Evolutionary conservation across 345 rosid genomes (phyloP).

Genomic region (Litchi chinensis): DNA sequence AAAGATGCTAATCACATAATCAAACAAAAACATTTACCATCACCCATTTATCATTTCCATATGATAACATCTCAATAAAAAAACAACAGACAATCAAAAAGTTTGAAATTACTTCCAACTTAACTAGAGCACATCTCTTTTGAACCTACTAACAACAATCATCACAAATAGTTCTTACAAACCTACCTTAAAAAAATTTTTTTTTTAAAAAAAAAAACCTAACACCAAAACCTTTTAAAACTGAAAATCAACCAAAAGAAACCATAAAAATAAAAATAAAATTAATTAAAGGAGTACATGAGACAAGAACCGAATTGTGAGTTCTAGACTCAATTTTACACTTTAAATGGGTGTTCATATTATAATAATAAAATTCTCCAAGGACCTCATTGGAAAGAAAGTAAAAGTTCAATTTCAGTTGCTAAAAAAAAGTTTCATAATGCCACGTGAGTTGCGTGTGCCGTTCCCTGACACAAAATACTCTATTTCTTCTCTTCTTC

Average conservation of each 20-base stretch:
- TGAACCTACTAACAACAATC: too few relatives aligned
- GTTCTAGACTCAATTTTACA: background rate
- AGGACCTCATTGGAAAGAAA: background rate
- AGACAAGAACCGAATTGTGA: slow-evolving; percentile 10
- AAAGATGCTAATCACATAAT: background rate
- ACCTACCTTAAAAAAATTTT: too few relatives aligned
- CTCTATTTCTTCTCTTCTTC: background rate
- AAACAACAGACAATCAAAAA: background rate
- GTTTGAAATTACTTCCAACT: background rate
- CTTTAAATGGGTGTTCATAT: background rate
- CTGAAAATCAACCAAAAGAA: background rate
- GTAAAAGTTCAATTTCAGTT: background rate
- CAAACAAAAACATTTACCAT: too few relatives aligned
- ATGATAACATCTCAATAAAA: too few relatives aligned
- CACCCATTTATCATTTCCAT: too few relatives aligned
- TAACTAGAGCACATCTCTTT: background rate
- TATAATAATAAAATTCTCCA: too few relatives aligned
- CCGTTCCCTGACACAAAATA: background rate
- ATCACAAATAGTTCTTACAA: background rate
- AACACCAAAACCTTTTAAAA: background rate
- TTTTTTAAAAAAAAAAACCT: background rate
- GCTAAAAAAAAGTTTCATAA: background rate
- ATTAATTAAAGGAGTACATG: background rate
- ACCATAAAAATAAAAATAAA: too few relatives aligned
- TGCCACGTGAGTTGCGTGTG: slow-evolving; percentile 19